A percentile compares a stretch with the other conserved stretches of the same genome.
Evolutionary conservation across 2,329 filamentous ascomycete genomes (phyloP).

Genomic region (Trichoderma oligosporum): DNA sequence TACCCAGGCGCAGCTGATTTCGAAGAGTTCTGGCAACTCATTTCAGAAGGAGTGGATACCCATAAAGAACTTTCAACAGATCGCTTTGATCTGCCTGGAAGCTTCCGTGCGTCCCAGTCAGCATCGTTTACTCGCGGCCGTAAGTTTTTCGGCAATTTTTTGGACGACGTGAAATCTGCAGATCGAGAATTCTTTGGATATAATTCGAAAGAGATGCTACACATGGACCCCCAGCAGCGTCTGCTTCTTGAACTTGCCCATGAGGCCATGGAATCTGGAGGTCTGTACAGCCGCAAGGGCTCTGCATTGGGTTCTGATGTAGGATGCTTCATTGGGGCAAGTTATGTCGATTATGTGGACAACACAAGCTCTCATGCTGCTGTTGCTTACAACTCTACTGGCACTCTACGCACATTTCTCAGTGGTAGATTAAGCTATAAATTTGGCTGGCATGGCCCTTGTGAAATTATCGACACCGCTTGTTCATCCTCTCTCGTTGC

Average conservation of each 20-base stretch:
- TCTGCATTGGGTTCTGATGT: slow-evolving; percentile 21
- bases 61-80: slow-evolving; percentile 15
- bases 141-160: slow-evolving; percentile 26
- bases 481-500: slow-evolving; percentile 37
- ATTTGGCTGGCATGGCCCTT: slow-evolving; percentile 37
- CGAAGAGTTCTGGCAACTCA: too few species aligned
- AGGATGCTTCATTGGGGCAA: slow-evolving; percentile 29
- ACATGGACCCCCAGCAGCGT: slow-evolving; percentile 36
- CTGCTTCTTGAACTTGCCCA: slow-evolving; percentile 34
- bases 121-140: slow-evolving; percentile 18
- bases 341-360: slow-evolving; percentile 26
- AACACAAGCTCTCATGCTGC: slow-evolving; percentile 26
- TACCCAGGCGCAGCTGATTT: too few species aligned
- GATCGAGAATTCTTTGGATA: slow-evolving; percentile 30
- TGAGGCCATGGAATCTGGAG: slow-evolving; percentile 30
- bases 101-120: slow-evolving; percentile 20
- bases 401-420: slow-evolving; percentile 33
- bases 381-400: slow-evolving; percentile 33
- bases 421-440: slow-evolving; percentile 33
- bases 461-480: slow-evolving; percentile 35
- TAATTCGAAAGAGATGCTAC: slow-evolving; percentile 27
- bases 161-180: slow-evolving; percentile 20
- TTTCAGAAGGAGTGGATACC: too few species aligned
- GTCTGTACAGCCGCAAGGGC: background rate
- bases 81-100: slow-evolving; percentile 22